phyloP scores from a whole-genome alignment of 257 asterid species.

The Penstemon barbatus region DNA sequence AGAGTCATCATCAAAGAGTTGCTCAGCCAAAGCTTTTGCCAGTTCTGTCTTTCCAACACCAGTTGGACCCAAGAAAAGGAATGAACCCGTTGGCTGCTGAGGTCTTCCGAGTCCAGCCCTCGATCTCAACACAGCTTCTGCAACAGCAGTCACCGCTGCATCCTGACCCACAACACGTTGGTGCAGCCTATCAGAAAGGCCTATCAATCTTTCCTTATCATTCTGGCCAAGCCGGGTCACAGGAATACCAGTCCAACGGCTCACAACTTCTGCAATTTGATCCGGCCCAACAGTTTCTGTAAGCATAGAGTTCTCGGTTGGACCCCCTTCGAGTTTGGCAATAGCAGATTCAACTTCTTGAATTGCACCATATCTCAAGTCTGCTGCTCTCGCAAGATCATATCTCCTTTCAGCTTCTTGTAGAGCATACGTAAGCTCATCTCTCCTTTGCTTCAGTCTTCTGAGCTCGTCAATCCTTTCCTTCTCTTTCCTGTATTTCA shows the following conservation, averaged over 20 bases:
- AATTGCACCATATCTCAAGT: conserved; percentile 80
- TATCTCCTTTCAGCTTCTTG: conserved; percentile 94
- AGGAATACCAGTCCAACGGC: conserved; percentile 89
- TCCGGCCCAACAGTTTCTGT: conserved; percentile 93
- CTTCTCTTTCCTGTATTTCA: conserved; percentile 83
- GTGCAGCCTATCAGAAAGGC: conserved; percentile 63
- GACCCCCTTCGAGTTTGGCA: conserved; percentile 56
- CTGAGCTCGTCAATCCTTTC: conserved; percentile 82
- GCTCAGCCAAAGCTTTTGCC: conserved; percentile 91
- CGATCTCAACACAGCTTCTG: conserved; percentile 87
- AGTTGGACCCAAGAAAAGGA: conserved; percentile 90
- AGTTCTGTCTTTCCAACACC: conserved; percentile 97
- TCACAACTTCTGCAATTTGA: conserved; percentile 88
- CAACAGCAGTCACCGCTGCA: conserved; percentile 72
- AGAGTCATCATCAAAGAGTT: conserved; percentile 79
- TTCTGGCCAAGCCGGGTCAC: conserved; percentile 90
- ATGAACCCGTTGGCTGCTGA: conserved; percentile 90
- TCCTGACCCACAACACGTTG: conserved; percentile 69
- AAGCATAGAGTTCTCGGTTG: conserved; percentile 58
- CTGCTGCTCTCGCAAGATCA: conserved; percentile 92
- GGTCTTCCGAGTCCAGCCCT: conserved; percentile 88
- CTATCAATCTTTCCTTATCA: conserved; percentile 74
- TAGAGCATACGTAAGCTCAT: conserved; percentile 63
- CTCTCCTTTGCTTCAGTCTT: conserved; percentile 64
- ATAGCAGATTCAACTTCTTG: conserved; percentile 84